Percentiles rank a stretch among this genome's conserved stretches.
phyloP scores from a whole-genome alignment of 495 filamentous ascomycete genomes.

The Penicillium coffeae region DNA sequence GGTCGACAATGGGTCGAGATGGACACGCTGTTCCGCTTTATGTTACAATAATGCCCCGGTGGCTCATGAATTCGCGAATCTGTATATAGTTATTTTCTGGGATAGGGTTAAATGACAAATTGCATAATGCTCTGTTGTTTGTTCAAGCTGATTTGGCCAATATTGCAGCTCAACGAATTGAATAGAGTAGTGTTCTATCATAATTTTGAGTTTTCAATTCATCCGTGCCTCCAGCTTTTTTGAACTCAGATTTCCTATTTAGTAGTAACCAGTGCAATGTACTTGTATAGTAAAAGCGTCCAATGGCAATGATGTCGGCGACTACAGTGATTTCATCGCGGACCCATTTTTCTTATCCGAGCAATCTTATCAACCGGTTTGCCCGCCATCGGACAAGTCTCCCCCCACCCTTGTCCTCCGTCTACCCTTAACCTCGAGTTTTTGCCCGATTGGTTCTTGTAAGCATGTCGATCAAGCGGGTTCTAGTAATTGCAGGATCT shows the following conservation, averaged over 20 bases:
- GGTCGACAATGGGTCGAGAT: slow-evolving; percentile 95
- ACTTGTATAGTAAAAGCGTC: too few relatives aligned
- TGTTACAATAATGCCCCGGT: slow-evolving; percentile 36
- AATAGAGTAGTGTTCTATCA: too few relatives aligned
- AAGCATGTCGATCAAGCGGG: slow-evolving; percentile 46
- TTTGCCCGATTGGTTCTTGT: slow-evolving; percentile 10
- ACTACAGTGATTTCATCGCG: too few relatives aligned
- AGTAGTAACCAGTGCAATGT: too few relatives aligned
- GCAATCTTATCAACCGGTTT: slow-evolving; percentile 11
- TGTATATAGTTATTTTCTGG: slow-evolving; percentile 23
- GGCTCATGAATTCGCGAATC: slow-evolving; percentile 15
- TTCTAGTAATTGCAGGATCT: slow-evolving; percentile 80
- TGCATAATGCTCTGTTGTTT: slow-evolving; percentile 19
- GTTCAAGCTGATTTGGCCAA: background rate
- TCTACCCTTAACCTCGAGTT: slow-evolving; percentile 1
- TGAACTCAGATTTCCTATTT: background rate
- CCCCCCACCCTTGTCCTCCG: slow-evolving; percentile 40
- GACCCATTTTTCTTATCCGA: slow-evolving; percentile 5
- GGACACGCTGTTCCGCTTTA: slow-evolving; percentile 82
- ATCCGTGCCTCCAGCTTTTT: background rate
- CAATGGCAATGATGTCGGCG: too few relatives aligned
- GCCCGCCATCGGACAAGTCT: slow-evolving; percentile 9
- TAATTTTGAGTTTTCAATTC: too few relatives aligned
- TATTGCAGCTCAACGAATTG: too few relatives aligned
- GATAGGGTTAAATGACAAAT: slow-evolving; percentile 12